Base-by-base conservation (phyloP, 805 yeast genomes). In the Saccharomycopsis schoenii region DNA sequence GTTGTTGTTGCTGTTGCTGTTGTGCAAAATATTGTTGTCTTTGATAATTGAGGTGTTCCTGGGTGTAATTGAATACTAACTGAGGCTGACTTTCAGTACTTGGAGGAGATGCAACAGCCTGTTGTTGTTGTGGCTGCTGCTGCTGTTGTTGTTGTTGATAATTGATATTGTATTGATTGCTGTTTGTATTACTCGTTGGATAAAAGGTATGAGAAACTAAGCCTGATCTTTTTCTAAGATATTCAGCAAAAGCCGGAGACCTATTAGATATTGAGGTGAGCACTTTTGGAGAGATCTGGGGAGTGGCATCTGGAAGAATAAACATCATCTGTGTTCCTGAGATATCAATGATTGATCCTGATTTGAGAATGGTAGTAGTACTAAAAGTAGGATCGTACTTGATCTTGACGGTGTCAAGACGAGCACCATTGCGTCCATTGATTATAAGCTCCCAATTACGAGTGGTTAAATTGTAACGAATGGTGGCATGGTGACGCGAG, bases 281-380 rank as follows among this genome's bases (percentile, higher is more conserved):
- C 2, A 75, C 68, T 50, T 64, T 61, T 21, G 68, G 70, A 4
- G 88, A 81, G 8, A 92, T 78, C 40, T 73, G 75, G 2, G 97
- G 97, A 12, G 83, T 83, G 4, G 89, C 84, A 71, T 92, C 97
- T 1, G 99, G 99, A 66, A 94, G 77, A 43, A 94, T 94, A 70
- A 94, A 94, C 96, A 94, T 93, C 98, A 94, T 94, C 73, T 94
- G 98, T 11, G 97, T 91, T 5, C 97, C 97, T 17, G 98, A 98
- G 55, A 94, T 85, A 68, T 94, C 99, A 61, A 94, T 74, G 17
- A 94, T 83, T 51, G 93, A 88, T n/a, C 99, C 99, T 1, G 96
- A 86, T 58, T 81, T 80, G 60, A 94, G 78, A 12, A 84, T 80
- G 14, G 85, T 79, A 2, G 84, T 77, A 4, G 76, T 67, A 25